Conservation (phyloP, 2,329 filamentous ascomycete genomes). For the Zasmidium cellare region DNA sequence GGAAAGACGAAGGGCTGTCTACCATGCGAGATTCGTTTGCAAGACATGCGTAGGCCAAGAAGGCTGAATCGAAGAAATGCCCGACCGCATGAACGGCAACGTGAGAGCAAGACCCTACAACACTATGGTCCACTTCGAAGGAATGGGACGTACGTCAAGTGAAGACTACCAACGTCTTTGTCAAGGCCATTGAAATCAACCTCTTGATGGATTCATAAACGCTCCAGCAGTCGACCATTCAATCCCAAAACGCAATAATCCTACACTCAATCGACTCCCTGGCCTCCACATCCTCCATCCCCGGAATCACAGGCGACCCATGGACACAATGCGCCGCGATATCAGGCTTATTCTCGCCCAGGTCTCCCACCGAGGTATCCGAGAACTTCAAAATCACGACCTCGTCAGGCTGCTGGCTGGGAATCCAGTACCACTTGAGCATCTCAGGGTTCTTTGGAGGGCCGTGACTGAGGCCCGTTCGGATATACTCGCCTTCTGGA, state of each 20-base stretch:
- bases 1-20: too few relatives aligned
- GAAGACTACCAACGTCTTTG: too few relatives aligned
- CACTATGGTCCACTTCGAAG: too few relatives aligned
- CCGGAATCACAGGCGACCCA: conserved; percentile 8
- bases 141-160: too few relatives aligned
- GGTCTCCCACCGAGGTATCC: conserved; percentile 9
- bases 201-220: too few relatives aligned
- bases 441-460: conserved; percentile 11
- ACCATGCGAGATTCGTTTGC: too few relatives aligned
- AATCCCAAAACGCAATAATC: conserved; percentile 19
- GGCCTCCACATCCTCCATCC: conserved; percentile 10
- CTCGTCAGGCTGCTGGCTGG: conserved; percentile 16
- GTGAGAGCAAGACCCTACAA: too few relatives aligned
- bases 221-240: too few relatives aligned
- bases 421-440: conserved; percentile 21
- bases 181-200: too few relatives aligned
- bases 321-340: conserved; percentile 14
- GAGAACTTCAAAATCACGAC: conserved; percentile 21
- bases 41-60: too few relatives aligned
- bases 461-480: conserved; percentile 8
- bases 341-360: background rate
- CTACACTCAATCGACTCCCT: conserved; percentile 16
- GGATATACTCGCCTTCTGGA: conserved; percentile 16
- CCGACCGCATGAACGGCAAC: too few relatives aligned
- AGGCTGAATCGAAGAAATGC: too few relatives aligned